Percentiles rank a stretch among this genome's conserved stretches.
phyloP scores from a whole-genome alignment of 495 filamentous ascomycete genomes.

The Ascodesmis nigricans region DNA sequence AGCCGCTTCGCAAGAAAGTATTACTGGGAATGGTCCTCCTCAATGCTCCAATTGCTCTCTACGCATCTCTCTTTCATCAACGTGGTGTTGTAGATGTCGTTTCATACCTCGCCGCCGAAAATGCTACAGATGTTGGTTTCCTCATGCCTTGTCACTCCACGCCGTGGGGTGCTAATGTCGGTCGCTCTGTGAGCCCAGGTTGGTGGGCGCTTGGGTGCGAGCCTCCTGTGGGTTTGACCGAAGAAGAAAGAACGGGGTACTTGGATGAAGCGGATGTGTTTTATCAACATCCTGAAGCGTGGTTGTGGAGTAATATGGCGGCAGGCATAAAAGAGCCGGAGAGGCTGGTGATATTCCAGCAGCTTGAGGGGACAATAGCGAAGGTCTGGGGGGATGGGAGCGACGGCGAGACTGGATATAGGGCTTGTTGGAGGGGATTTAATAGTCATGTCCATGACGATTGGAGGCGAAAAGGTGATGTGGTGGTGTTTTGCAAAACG shows the following conservation, averaged over 20 bases:
- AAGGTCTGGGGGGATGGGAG: conserved; percentile 24
- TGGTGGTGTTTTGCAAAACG: conserved; percentile 54
- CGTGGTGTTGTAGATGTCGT: conserved; percentile 51
- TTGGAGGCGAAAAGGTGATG: conserved; percentile 57
- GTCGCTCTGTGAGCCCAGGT: too few relatives aligned
- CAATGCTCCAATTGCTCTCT: conserved; percentile 50
- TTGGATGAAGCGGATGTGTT: conserved; percentile 80
- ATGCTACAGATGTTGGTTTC: conserved; percentile 54
- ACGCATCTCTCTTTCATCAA: conserved; percentile 57
- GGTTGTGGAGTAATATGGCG: conserved; percentile 28
- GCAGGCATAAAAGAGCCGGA: conserved; percentile 25
- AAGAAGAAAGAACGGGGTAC: conserved; percentile 38
- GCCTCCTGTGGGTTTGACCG: conserved; percentile 44
- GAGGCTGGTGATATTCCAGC: conserved; percentile 35
- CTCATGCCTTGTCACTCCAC: conserved; percentile 96
- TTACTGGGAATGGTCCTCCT: conserved; percentile 29
- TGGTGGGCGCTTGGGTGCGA: conserved; percentile 84
- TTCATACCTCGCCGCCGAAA: conserved; percentile 38
- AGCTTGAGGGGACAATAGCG: conserved; percentile 26
- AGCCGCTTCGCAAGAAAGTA: conserved; percentile 8
- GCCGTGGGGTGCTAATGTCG: conserved; percentile 95
- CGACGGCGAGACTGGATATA: conserved; percentile 33
- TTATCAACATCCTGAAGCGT: conserved; percentile 43
- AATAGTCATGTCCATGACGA: conserved; percentile 82
- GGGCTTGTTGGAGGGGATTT: conserved; percentile 46